These are phyloP conservation scores for Eremothecium coryli DNA, from an alignment of 1,139 yeast genomes.

Conservation along the genomic window DNA sequence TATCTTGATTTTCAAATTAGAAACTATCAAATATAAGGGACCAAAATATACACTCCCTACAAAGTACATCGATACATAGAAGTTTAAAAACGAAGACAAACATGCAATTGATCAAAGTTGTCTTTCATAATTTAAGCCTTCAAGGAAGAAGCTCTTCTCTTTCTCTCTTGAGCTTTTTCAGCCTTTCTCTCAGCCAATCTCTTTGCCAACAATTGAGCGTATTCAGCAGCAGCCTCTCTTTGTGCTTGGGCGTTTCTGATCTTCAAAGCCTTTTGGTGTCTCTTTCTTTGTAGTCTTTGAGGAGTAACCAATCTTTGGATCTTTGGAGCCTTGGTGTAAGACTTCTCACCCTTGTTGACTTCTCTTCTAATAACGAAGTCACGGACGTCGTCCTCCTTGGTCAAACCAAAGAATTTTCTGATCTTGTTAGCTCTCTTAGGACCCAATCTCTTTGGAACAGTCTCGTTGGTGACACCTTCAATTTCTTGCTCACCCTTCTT, in stretches of 20 bases:
- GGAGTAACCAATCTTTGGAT: conserved; percentile 99
- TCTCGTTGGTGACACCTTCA: conserved; percentile 89
- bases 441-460: conserved; percentile 98
- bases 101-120: conserved; percentile 5
- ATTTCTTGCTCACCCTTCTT: conserved; percentile 97
- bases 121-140: conserved; percentile 53
- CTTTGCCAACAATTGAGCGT: conserved; percentile 97
- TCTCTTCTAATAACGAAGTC: conserved; percentile 98
- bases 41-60: conserved; percentile 13
- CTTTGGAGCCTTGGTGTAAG: conserved; percentile 99
- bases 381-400: conserved; percentile 94
- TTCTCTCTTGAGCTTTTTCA: conserved; percentile 94
- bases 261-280: conserved; percentile 91
- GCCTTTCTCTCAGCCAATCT: conserved; percentile 98
- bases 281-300: conserved; percentile 98
- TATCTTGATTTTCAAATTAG: conserved; percentile 10
- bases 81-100: conserved; percentile 9
- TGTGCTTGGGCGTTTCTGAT: conserved; percentile 95
- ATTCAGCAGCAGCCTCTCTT: conserved; percentile 99
- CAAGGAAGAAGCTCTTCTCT: conserved; percentile 99
- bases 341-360: conserved; percentile 95
- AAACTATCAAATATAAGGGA: conserved; percentile 11
- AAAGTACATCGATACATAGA: conserved; percentile 12
- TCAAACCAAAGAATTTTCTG: conserved; percentile 97
- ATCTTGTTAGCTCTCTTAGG: conserved; percentile 99